Conservation (phyloP, 345 rosid genomes). For the Ricinus communis region DNA sequence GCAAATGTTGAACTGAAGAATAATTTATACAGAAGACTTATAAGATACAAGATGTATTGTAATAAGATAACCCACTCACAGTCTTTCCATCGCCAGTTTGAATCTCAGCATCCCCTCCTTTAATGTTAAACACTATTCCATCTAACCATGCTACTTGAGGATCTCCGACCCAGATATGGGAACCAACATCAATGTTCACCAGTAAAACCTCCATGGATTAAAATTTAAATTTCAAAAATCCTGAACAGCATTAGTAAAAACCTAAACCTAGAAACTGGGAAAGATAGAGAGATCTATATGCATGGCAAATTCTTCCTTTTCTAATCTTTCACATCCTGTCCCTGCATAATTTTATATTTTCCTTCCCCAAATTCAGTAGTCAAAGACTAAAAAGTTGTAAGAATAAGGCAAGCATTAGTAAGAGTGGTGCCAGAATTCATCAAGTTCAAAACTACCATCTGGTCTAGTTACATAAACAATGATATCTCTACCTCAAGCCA, state of each 20-base stretch:
- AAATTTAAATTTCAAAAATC: constrained; percentile 11
- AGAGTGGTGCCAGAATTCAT: no score
- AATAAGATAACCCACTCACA: constrained; percentile 32
- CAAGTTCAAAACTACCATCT: no score
- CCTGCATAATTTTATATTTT: no score
- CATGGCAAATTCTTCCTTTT: no score
- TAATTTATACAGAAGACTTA: background rate
- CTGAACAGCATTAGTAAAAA: background rate
- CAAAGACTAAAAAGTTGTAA: no score
- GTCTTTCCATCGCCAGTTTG: constrained; percentile 45
- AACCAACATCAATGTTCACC: constrained; percentile 47
- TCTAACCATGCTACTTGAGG: constrained; percentile 60
- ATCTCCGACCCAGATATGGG: constrained; percentile 80
- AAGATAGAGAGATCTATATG: no score
- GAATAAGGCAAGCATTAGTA: no score
- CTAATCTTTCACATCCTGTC: no score
- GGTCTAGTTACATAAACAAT: no score
- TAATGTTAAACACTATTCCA: constrained; percentile 59
- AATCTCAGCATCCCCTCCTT: constrained; percentile 59
- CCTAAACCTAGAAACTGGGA: no score
- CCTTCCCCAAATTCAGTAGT: no score
- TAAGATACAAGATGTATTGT: background rate
- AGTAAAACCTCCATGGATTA: constrained; percentile 35
- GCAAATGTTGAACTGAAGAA: background rate
- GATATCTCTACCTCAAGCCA: no score